These are phyloP conservation scores for Malus fusca DNA, from an alignment of 306 rosid genomes.

Conservation along the genomic window DNA sequence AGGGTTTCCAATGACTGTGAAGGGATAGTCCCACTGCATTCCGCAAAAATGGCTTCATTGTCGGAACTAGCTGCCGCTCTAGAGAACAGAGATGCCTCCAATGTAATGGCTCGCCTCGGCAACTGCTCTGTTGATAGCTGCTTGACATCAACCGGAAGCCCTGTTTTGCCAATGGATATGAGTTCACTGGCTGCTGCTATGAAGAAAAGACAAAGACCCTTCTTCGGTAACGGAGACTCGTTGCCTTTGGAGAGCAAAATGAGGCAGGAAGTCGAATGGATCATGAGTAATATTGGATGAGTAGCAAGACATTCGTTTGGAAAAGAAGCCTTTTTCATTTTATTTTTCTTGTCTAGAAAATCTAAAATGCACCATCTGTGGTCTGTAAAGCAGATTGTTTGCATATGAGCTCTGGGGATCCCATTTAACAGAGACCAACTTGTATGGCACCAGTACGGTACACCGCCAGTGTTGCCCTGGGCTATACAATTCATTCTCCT, in stretches of 20 bases:
- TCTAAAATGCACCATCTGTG: background rate
- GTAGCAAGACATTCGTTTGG: background rate
- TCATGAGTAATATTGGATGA: constrained; percentile 48
- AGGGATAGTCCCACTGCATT: constrained; percentile 25
- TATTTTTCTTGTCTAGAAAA: constrained; percentile 9
- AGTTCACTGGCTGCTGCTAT: constrained; percentile 20
- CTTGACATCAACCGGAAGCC: constrained; percentile 37
- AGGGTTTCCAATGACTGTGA: constrained; percentile 32
- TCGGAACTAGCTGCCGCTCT: constrained; percentile 29
- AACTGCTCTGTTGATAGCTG: constrained; percentile 43
- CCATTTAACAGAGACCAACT: background rate
- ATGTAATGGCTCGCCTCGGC: constrained; percentile 23
- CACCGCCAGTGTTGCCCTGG: too few species aligned
- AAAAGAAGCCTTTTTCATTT: background rate
- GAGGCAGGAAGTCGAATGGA: constrained; percentile 47
- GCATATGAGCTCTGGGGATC: background rate
- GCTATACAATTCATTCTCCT: too few species aligned
- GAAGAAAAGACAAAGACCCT: constrained; percentile 45
- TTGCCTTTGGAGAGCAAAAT: constrained; percentile 34
- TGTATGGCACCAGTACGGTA: background rate
- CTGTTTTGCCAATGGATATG: constrained; percentile 34
- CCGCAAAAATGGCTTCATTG: constrained; percentile 26
- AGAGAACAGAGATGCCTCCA: constrained; percentile 21
- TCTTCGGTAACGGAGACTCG: constrained; percentile 33
- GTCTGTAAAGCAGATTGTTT: constrained; percentile 23